These are phyloP conservation scores for Primulina eburnea DNA, from an alignment of 257 asterid genomes.

Conservation along the genomic window DNA sequence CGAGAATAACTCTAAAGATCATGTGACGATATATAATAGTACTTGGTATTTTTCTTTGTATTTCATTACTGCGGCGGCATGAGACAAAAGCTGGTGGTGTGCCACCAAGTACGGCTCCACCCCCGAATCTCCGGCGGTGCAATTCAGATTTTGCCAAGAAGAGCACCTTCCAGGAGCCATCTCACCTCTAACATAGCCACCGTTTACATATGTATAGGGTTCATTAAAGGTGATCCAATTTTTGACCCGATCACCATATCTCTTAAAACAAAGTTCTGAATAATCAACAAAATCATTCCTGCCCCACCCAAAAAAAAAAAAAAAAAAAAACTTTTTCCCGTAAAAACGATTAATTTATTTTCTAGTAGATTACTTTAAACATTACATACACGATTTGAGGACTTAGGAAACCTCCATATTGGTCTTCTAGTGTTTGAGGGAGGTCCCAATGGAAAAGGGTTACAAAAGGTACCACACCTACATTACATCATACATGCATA, in stretches of 20 bases:
- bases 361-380: background rate
- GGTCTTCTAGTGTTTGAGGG: constrained; percentile 37
- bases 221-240: constrained; percentile 33
- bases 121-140: constrained; percentile 23
- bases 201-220: constrained; percentile 19
- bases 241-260: constrained; percentile 35
- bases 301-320: background rate
- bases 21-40: too few relatives aligned
- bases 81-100: constrained; percentile 32
- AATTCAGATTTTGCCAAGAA: constrained; percentile 14
- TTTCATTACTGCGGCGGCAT: constrained; percentile 15
- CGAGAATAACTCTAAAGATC: too few relatives aligned
- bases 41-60: constrained; percentile 27
- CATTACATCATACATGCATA: background rate
- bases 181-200: constrained; percentile 18
- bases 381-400: constrained; percentile 32
- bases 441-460: constrained; percentile 45
- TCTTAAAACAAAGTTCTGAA: constrained; percentile 29
- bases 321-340: too few relatives aligned
- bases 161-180: constrained; percentile 30
- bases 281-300: constrained; percentile 24
- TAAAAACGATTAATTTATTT: too few relatives aligned
- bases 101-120: constrained; percentile 28
- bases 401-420: constrained; percentile 35
- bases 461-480: constrained; percentile 29